Conservation (phyloP, 2,329 filamentous ascomycete genomes). For the Dryadomyces quercus-mongolicae region DNA sequence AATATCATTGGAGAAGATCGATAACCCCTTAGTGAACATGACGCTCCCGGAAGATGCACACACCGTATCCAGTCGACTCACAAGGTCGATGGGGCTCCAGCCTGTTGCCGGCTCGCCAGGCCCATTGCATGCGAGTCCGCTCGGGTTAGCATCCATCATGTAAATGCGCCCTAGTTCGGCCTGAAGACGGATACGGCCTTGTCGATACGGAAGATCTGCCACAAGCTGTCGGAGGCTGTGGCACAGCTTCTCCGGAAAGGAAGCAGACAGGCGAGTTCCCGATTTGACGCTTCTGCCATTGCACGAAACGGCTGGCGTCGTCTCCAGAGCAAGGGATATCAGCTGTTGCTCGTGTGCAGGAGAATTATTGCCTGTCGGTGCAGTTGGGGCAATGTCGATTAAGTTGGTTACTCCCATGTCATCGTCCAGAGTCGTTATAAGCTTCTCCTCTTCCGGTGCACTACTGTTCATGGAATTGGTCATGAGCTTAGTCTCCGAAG, state of each 20-base stretch:
- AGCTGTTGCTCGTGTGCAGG: background rate
- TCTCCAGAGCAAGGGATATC: background rate
- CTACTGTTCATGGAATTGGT: background rate
- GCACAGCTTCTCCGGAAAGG: background rate
- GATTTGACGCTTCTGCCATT: background rate
- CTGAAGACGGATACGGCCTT: conserved; percentile 14
- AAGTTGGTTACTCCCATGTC: background rate
- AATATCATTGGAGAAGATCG: conserved; percentile 14
- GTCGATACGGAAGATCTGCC: conserved; percentile 10
- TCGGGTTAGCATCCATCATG: conserved; percentile 11
- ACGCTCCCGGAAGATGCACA: conserved; percentile 8
- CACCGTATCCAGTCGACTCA: conserved; percentile 9
- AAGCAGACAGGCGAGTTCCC: background rate
- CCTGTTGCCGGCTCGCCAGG: conserved; percentile 11
- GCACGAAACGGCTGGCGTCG: background rate
- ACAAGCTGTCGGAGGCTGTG: conserved; percentile 7
- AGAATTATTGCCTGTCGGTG: background rate
- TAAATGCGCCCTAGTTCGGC: conserved; percentile 19
- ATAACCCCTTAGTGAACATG: conserved; percentile 18
- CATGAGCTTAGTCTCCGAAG: background rate
- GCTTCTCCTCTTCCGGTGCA: background rate
- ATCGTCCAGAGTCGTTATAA: conserved; percentile 6
- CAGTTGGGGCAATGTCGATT: background rate
- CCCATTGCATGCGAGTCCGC: conserved; percentile 15
- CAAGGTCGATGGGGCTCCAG: conserved; percentile 13